Evolutionary conservation across 2,329 filamentous ascomycete genomes (phyloP).

Genomic region (Aspergillus aculeatus): DNA sequence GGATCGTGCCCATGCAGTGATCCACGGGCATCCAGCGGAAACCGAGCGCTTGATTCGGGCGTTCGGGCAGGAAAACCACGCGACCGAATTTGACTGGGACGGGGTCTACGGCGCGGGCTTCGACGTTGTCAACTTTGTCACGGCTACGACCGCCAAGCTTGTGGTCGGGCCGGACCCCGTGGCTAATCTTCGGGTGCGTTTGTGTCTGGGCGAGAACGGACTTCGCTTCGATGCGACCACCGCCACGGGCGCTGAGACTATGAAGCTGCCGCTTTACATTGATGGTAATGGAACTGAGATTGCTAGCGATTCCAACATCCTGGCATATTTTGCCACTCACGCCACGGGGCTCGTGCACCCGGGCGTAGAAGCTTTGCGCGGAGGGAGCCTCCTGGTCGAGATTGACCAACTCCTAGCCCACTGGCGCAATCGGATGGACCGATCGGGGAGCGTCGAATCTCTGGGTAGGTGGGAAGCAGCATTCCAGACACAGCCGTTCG

Average conservation of each 20-base stretch:
- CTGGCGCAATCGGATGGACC: slow-evolving; percentile 27
- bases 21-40: slow-evolving; percentile 67
- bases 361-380: slow-evolving; percentile 28
- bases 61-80: slow-evolving; percentile 83
- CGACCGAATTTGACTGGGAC: slow-evolving; percentile 69
- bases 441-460: background rate
- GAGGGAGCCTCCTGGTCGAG: slow-evolving; percentile 27
- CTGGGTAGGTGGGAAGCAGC: slow-evolving; percentile 34
- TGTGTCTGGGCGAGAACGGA: slow-evolving; percentile 40
- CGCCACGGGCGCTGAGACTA: background rate
- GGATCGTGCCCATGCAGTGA: slow-evolving; percentile 59
- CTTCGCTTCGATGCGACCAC: slow-evolving; percentile 33
- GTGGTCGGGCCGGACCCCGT: slow-evolving; percentile 32
- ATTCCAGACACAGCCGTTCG: slow-evolving; percentile 33
- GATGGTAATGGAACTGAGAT: slow-evolving; percentile 27
- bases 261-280: slow-evolving; percentile 27
- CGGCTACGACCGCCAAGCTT: slow-evolving; percentile 33
- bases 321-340: slow-evolving; percentile 30
- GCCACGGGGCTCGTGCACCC: slow-evolving; percentile 23
- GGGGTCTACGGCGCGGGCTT: slow-evolving; percentile 75
- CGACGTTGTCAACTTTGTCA: slow-evolving; percentile 64
- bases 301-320: slow-evolving; percentile 33
- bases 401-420: slow-evolving; percentile 30
- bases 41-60: slow-evolving; percentile 67
- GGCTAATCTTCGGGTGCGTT: slow-evolving; percentile 39